Conservation (phyloP, 2,329 filamentous ascomycete species). For the Neocatenulostroma microsporum region DNA sequence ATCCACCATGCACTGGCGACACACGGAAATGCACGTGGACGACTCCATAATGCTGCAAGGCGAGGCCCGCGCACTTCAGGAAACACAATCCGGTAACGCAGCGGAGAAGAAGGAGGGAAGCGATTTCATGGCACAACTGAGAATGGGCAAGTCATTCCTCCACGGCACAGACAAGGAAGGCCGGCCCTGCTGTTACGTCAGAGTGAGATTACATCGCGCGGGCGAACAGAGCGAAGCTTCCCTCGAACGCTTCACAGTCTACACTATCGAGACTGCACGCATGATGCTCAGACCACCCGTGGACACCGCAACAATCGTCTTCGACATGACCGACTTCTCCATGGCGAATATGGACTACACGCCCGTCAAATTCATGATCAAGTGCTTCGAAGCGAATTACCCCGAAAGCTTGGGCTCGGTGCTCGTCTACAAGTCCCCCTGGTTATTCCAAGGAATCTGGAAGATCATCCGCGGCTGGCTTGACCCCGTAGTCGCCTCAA, state of each 20-base stretch:
- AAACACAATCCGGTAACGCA: slow-evolving; percentile 52
- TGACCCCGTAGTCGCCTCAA: slow-evolving; percentile 88
- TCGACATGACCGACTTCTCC: slow-evolving; percentile 92
- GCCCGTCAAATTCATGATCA: slow-evolving; percentile 98
- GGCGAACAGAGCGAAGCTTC: slow-evolving; percentile 76
- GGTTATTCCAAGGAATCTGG: slow-evolving; percentile 98
- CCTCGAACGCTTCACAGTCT: slow-evolving; percentile 85
- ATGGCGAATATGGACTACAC: slow-evolving; percentile 98
- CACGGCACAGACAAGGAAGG: slow-evolving; percentile 80
- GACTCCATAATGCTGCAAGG: slow-evolving; percentile 75
- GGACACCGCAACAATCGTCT: slow-evolving; percentile 87
- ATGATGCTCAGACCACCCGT: slow-evolving; percentile 71
- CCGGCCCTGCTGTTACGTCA: slow-evolving; percentile 77
- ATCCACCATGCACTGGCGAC: slow-evolving; percentile 87
- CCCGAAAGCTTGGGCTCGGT: slow-evolving; percentile 86
- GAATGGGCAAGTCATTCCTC: slow-evolving; percentile 86
- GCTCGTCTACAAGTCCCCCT: slow-evolving; percentile 90
- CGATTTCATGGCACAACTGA: slow-evolving; percentile 75
- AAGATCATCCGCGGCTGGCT: slow-evolving; percentile 93
- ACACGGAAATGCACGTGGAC: slow-evolving; percentile 77
- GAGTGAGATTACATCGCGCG: slow-evolving; percentile 71
- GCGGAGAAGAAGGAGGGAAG: slow-evolving; percentile 59
- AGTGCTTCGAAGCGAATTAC: slow-evolving; percentile 98
- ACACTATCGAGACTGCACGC: slow-evolving; percentile 87
- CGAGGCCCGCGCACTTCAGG: slow-evolving; percentile 58